These are phyloP conservation scores for Sphaerulina musiva DNA, from an alignment of 2,329 filamentous ascomycete genomes.

Conservation along the genomic window DNA sequence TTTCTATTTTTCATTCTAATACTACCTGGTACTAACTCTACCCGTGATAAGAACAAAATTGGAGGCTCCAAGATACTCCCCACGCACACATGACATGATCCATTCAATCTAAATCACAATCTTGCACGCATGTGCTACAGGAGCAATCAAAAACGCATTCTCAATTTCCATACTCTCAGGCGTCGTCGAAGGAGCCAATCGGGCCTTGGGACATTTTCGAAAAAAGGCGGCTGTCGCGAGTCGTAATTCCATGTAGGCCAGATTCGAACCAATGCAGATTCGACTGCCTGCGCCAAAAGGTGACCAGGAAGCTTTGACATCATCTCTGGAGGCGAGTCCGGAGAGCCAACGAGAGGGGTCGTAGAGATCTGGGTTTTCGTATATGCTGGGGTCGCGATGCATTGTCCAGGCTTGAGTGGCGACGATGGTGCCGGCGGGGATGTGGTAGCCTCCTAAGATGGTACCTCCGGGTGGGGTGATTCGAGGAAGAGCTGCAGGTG, in stretches of 20 bases:
- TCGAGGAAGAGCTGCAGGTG: slow-evolving; percentile 28
- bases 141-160: slow-evolving; percentile 32
- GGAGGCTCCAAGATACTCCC: too few species aligned
- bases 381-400: slow-evolving; percentile 26
- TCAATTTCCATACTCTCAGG: slow-evolving; percentile 28
- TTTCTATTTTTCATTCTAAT: too few species aligned
- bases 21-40: too few species aligned
- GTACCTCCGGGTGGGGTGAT: slow-evolving; percentile 25
- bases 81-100: too few species aligned
- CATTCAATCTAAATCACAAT: slow-evolving; percentile 13
- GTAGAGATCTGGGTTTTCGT: slow-evolving; percentile 26
- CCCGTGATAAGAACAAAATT: too few species aligned
- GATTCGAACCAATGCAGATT: slow-evolving; percentile 29
- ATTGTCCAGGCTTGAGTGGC: slow-evolving; percentile 28
- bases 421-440: slow-evolving; percentile 25
- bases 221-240: slow-evolving; percentile 29
- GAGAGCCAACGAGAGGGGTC: slow-evolving; percentile 23
- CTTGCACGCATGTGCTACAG: slow-evolving; percentile 27
- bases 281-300: slow-evolving; percentile 29
- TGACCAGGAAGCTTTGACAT: slow-evolving; percentile 23
- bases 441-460: slow-evolving; percentile 19
- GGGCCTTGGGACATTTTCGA: slow-evolving; percentile 19
- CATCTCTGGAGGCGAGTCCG: slow-evolving; percentile 8
- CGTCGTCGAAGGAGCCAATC: slow-evolving; percentile 23
- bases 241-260: slow-evolving; percentile 30